phyloP scores from a whole-genome alignment of 2,329 filamentous ascomycete species.

The Fusarium nurragi region DNA sequence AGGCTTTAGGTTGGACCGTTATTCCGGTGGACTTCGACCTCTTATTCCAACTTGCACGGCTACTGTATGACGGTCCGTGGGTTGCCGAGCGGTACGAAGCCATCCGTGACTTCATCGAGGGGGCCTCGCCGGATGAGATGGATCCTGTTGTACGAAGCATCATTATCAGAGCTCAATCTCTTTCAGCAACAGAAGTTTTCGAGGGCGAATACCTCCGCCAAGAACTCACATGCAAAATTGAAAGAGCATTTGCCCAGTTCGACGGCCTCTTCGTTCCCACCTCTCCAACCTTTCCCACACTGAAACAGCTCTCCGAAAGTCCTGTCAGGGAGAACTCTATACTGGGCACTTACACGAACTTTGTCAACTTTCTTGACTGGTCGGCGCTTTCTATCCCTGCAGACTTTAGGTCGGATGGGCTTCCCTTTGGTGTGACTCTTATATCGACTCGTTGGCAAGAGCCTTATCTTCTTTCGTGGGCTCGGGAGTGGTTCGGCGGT shows the following conservation, averaged over 20 bases:
- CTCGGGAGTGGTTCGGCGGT: constrained; percentile 43
- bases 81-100: constrained; percentile 66
- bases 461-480: constrained; percentile 43
- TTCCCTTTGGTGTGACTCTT: constrained; percentile 53
- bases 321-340: constrained; percentile 64
- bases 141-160: constrained; percentile 51
- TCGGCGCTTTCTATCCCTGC: constrained; percentile 64
- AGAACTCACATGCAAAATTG: constrained; percentile 53
- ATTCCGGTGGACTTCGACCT: constrained; percentile 57
- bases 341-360: constrained; percentile 67
- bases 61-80: constrained; percentile 67
- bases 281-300: constrained; percentile 60
- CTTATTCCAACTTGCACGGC: constrained; percentile 61
- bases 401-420: constrained; percentile 50
- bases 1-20: constrained; percentile 53
- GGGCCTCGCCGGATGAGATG: constrained; percentile 42
- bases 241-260: constrained; percentile 53
- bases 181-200: constrained; percentile 59
- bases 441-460: constrained; percentile 52
- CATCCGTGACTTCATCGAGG: constrained; percentile 57
- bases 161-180: constrained; percentile 51
- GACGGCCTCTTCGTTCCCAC: constrained; percentile 67
- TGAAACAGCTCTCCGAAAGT: constrained; percentile 60
- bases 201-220: constrained; percentile 51
- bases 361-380: constrained; percentile 69